Evolutionary conservation across 164 flowering plant species (phyloP).

Genomic region (Kingdonia uniflora): DNA sequence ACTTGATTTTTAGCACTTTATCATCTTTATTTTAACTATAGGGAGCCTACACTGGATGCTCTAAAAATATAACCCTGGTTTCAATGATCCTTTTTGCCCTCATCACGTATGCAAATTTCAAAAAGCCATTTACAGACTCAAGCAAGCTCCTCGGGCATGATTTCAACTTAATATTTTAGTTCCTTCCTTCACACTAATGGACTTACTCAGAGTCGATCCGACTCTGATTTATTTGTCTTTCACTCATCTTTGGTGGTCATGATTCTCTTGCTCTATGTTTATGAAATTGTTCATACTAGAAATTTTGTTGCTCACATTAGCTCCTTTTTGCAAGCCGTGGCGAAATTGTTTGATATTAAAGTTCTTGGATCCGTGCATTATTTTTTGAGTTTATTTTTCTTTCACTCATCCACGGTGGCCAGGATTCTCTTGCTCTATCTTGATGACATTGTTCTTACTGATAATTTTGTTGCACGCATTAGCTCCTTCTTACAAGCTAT

Average conservation of each 20-base stretch:
- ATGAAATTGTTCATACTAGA: not conserved
- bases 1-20: no score
- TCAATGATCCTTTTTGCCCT: not conserved
- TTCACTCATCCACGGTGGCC: no score
- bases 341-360: no score
- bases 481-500: no score
- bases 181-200: not conserved
- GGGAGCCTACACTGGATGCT: no score
- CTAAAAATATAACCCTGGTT: no score
- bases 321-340: not conserved
- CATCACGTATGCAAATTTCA: not conserved
- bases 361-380: no score
- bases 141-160: not conserved
- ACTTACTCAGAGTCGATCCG: not conserved
- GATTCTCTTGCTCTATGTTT: not conserved
- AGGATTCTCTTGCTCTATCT: no score
- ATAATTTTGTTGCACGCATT: no score
- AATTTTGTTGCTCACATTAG: not conserved
- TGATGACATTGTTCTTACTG: no score
- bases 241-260: not conserved
- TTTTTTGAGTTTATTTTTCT: no score
- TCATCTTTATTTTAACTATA: no score
- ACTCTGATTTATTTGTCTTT: not conserved
- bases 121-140: not conserved
- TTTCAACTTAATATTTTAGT: not conserved